Conservation (phyloP, 2,329 filamentous ascomycete genomes). For the Alternaria rosae region DNA sequence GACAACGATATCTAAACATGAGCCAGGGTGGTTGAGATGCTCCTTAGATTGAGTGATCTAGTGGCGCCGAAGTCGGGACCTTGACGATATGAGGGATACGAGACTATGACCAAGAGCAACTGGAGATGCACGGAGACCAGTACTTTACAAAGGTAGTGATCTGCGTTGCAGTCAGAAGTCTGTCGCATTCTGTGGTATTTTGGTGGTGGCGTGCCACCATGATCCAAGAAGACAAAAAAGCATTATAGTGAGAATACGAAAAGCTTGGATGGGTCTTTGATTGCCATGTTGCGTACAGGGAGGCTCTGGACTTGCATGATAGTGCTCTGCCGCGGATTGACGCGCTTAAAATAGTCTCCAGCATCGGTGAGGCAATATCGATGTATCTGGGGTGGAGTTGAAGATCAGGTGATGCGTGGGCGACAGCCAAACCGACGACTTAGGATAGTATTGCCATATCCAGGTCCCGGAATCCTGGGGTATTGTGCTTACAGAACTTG, state of each 20-base stretch:
- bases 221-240: slow-evolving; percentile 17
- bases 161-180: slow-evolving; percentile 11
- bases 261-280: slow-evolving; percentile 40
- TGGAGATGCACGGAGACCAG: background rate
- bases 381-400: slow-evolving; percentile 25
- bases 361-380: slow-evolving; percentile 28
- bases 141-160: slow-evolving; percentile 11
- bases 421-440: slow-evolving; percentile 6
- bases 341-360: slow-evolving; percentile 40
- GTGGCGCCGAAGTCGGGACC: slow-evolving; percentile 17
- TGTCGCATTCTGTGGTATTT: background rate
- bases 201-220: slow-evolving; percentile 10
- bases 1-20: slow-evolving; percentile 24
- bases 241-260: slow-evolving; percentile 43
- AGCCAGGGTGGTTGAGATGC: slow-evolving; percentile 20
- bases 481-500: slow-evolving; percentile 43
- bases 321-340: slow-evolving; percentile 9
- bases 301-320: slow-evolving; percentile 28
- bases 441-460: slow-evolving; percentile 12
- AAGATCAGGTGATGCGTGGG: slow-evolving; percentile 36
- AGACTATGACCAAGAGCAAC: slow-evolving; percentile 20
- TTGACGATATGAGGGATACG: slow-evolving; percentile 23
- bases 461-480: slow-evolving; percentile 30
- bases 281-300: slow-evolving; percentile 26
- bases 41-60: slow-evolving; percentile 35